Evolutionary conservation across 768 basidiomycete genomes (phyloP), one percentile per base, ranked within the genome.

Genomic region (Suillus alpinus): DNA sequence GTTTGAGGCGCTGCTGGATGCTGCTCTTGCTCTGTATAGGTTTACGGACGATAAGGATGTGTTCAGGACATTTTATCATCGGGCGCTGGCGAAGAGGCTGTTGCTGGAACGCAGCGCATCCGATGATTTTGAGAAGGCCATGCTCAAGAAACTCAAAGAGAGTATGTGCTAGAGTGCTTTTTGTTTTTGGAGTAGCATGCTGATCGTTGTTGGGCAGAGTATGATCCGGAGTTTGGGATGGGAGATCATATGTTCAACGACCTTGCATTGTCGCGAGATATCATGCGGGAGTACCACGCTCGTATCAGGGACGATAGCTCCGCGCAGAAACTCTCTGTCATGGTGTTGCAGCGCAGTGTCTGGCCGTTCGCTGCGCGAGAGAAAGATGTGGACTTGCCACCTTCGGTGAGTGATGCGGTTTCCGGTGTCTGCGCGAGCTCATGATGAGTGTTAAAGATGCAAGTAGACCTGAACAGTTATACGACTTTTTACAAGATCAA

Each of bases 191-290:
- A 58, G 65, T 31, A 26, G 32, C 31, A 18, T 49, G 78, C 73
- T 47, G 41, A 56, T 47, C 26, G 37, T 51, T 5, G 16, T 29
- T 29, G 29, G 58, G 50, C 68, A 96, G 96, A 89, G 57, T 96
- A 95, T 67, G 97, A 98, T 70, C 91, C 95, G 12, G 95, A 96
- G 62, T 98, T 98, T 68, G 91, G 89, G 8, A 91, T 90, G 77
- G 94, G 94, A 55, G 92, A 94, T 67, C 86, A 93, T 43, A 96
- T 98, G 96, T 96, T 98, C 78, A 94, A 87, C 62, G 95, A 96
- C 68, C 77, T 96, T 3, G 83, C 85, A 0, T 76, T 93, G 18
- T 95, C 93, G 1, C 74, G 85, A 56, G 93, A 95, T 59, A 70
- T 85, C 23, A 84, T 93, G 81, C 70, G 73, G 0, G 88, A 89